Evolutionary conservation across 2,329 filamentous ascomycete species (phyloP).

Genomic region (Hypoxylon sp.): DNA sequence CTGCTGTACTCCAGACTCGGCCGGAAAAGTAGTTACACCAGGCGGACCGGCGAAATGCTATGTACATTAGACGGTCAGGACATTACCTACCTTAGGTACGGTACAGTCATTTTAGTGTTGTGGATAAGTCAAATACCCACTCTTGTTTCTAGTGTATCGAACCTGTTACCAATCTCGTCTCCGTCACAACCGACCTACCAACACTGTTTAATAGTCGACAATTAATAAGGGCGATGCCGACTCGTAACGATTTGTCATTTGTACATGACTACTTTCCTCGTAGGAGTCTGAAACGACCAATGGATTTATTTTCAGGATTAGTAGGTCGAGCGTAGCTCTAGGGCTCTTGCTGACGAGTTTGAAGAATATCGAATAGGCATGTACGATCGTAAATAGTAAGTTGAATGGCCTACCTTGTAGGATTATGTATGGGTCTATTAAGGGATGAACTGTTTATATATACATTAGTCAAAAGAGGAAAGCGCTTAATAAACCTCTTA

Average conservation of each 20-base stretch:
- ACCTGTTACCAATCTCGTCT: conserved; percentile 40
- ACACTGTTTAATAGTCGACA: conserved; percentile 18
- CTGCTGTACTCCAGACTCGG: conserved; percentile 40
- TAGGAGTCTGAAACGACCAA: conserved; percentile 1
- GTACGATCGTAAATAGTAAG: conserved; percentile 6
- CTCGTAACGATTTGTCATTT: conserved; percentile 24
- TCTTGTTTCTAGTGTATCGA: conserved; percentile 31
- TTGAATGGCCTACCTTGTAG: conserved; percentile 3
- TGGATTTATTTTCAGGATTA: conserved; percentile 18
- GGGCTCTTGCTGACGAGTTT: neutral
- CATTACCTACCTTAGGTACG: neutral
- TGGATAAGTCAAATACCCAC: conserved; percentile 34
- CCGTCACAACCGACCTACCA: conserved; percentile 6
- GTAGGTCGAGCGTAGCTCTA: conserved; percentile 9
- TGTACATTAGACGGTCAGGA: conserved; percentile 29
- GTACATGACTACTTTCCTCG: conserved; percentile 10
- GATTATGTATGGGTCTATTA: conserved; percentile 18
- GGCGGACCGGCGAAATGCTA: conserved; percentile 19
- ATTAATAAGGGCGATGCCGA: conserved; percentile 10
- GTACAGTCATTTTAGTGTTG: conserved; percentile 27
- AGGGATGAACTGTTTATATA: conserved; percentile 27
- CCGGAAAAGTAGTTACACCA: conserved; percentile 17
- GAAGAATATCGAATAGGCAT: conserved; percentile 1
- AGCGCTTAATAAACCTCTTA: conserved; percentile 32
- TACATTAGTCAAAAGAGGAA: conserved; percentile 16